A percentile compares a stretch with the other conserved stretches of the same genome.
phyloP scores from a whole-genome alignment of 2,329 filamentous ascomycete genomes.

The Zasmidium citrigriseum region DNA sequence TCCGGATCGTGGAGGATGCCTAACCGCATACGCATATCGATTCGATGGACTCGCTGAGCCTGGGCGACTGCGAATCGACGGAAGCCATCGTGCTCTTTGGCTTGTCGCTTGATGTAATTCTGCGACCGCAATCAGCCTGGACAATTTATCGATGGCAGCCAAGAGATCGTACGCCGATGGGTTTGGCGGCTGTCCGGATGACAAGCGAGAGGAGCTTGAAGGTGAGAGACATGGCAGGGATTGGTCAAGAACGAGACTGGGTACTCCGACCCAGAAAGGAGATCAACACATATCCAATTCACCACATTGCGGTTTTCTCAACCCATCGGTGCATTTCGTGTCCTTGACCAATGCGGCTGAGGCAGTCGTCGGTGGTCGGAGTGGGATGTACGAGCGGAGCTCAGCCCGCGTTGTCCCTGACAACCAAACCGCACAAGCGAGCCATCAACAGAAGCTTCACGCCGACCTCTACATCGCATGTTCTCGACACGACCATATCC shows the following conservation, averaged over 20 bases:
- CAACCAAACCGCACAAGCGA: not conserved
- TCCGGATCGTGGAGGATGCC: slow-evolving; percentile 64
- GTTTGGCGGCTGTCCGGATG: slow-evolving; percentile 67
- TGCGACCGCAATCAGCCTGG: slow-evolving; percentile 33
- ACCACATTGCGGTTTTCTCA: no score
- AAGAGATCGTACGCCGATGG: slow-evolving; percentile 59
- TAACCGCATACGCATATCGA: slow-evolving; percentile 69
- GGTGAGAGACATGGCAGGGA: slow-evolving; percentile 59
- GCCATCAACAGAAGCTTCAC: not conserved
- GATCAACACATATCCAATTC: slow-evolving; percentile 9
- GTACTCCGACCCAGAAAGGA: slow-evolving; percentile 7
- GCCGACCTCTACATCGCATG: not conserved
- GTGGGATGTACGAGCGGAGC: no score
- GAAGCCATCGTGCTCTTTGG: slow-evolving; percentile 68
- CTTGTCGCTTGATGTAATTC: slow-evolving; percentile 69
- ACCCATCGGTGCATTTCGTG: no score
- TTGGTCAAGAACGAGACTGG: not conserved
- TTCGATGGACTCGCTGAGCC: slow-evolving; percentile 64
- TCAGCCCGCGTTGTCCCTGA: not conserved
- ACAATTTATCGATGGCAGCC: slow-evolving; percentile 1
- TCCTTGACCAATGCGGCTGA: no score
- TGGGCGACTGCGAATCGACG: slow-evolving; percentile 61
- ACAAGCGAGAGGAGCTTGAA: slow-evolving; percentile 66
- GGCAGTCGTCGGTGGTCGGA: no score
- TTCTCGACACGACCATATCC: not conserved